Evolutionary conservation across 371 early-diverging fungal species (phyloP), one percentile per base, ranked within the genome.

Genomic region (Apophysomyces sp.): DNA sequence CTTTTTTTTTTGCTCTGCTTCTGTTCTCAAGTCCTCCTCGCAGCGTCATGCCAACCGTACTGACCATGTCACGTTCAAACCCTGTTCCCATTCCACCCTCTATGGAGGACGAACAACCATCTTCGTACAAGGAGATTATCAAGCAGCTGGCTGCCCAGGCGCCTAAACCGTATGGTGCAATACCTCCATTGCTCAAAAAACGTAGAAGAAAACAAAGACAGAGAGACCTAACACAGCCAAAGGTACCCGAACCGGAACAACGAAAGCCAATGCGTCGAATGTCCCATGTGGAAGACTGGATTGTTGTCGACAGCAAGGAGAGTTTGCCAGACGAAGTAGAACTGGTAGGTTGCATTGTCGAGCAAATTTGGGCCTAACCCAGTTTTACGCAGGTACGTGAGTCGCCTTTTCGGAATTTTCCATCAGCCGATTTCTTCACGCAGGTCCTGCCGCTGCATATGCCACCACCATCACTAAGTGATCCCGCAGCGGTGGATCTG

Each of bases 141-240:
- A 73, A 78, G 58, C 78, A 76, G 44, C 55, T 77, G 28, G 59
- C 78, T 18, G 71, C 78, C 44, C 70, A 75, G 30, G 73, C 74
- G 3, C 77, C 83, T 24, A 76, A 84, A 63, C 85, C 85, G 12
- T 84, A 86, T 61, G 86, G 84, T 27, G 73, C 72, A 32, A 83
- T 84, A 57, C 84, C 84, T 27, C 82, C 78, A 4, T 58, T 76
- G 28, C 55, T 67, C 32, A 78, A 74, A 52, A 67, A 66, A 58
- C 57, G 61, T 24, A 68, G 55, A 63, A 74, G 65, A 55, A 68
- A 62, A 64, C 72, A 44, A 63, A 68, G 55, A 16, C 32, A 16
- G 56, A 21, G 32, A 55, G 37, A 34, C 52, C 34, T n/a, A 57
- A 37, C 57, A 16, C 58, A 51, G 39, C 7, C 28, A 13, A 58